Percentiles rank a stretch among this genome's conserved stretches.
Conservation (phyloP, 768 basidiomycete genomes). For the Podaxis carcinomalis region DNA sequence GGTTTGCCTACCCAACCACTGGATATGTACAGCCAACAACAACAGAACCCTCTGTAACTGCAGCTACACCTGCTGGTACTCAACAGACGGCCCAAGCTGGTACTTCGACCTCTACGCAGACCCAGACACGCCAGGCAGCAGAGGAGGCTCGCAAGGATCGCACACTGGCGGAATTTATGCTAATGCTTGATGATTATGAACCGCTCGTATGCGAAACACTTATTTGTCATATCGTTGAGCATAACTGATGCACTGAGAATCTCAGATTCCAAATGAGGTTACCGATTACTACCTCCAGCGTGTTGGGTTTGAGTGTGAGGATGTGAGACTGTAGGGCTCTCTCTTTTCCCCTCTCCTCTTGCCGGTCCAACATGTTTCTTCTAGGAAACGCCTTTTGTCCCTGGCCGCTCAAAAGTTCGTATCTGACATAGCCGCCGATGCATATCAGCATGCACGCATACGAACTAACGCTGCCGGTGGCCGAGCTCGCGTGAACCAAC, state of each 20-base stretch:
- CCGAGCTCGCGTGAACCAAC: constrained; percentile 59
- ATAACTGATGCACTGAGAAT: background rate
- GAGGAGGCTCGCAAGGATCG: constrained; percentile 86
- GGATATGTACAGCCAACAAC: background rate
- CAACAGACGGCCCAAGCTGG: constrained; percentile 24
- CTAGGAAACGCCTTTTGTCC: constrained; percentile 89
- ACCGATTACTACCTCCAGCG: constrained; percentile 96
- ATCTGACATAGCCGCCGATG: constrained; percentile 93
- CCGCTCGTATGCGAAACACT: constrained; percentile 60
- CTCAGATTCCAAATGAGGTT: constrained; percentile 93
- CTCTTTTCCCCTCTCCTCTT: background rate
- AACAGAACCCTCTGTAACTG: constrained; percentile 15
- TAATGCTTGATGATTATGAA: constrained; percentile 96
- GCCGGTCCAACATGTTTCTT: background rate
- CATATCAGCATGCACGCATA: constrained; percentile 96
- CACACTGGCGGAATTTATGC: constrained; percentile 87
- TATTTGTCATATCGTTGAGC: background rate
- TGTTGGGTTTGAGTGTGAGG: constrained; percentile 94
- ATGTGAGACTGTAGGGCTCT: constrained; percentile 70
- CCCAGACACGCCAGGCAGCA: constrained; percentile 61
- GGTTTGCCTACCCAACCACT: constrained; percentile 2
- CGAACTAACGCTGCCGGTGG: constrained; percentile 83
- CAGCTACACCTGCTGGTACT: constrained; percentile 12
- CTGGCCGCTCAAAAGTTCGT: constrained; percentile 98
- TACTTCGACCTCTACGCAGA: constrained; percentile 30